These are phyloP conservation scores for Thalassiosira hispida DNA, from an alignment of 352 stramenopile species.

Conservation along the genomic window DNA sequence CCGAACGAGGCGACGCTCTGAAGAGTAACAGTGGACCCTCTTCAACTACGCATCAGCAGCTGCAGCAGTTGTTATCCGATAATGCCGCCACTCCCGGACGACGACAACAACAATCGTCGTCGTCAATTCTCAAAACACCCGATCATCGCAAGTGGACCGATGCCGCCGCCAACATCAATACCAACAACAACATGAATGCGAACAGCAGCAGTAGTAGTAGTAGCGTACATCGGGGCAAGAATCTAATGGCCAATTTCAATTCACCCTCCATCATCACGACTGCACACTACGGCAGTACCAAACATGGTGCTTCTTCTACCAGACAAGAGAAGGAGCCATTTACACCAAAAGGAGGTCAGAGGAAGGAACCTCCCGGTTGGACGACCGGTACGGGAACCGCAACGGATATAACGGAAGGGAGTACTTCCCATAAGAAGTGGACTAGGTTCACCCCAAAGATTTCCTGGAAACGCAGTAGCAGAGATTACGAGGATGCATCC, in stretches of 20 bases:
- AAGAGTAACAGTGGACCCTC: too few relatives aligned
- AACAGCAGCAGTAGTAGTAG: conserved; percentile 1
- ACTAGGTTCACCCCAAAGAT: conserved; percentile 17
- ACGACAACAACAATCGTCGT: too few relatives aligned
- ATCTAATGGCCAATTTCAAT: conserved; percentile 37
- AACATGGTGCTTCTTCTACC: neutral
- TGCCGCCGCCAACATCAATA: too few relatives aligned
- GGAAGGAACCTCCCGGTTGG: neutral
- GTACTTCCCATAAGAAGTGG: conserved; percentile 3
- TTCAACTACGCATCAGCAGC: too few relatives aligned
- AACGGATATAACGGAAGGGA: neutral
- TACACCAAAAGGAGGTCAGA: neutral
- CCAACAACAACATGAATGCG: neutral
- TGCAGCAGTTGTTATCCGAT: too few relatives aligned
- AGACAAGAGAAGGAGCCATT: too few relatives aligned
- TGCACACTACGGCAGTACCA: neutral
- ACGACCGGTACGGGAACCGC: neutral
- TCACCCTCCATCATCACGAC: conserved; percentile 20
- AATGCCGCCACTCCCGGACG: too few relatives aligned
- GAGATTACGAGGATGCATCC: too few relatives aligned
- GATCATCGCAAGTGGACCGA: too few relatives aligned
- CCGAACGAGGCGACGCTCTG: neutral
- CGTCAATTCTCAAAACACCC: too few relatives aligned
- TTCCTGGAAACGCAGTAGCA: neutral
- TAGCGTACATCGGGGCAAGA: conserved; percentile 5